These are phyloP conservation scores for Claviceps pazoutovae DNA, from an alignment of 2,329 filamentous ascomycete species.

Conservation along the genomic window DNA sequence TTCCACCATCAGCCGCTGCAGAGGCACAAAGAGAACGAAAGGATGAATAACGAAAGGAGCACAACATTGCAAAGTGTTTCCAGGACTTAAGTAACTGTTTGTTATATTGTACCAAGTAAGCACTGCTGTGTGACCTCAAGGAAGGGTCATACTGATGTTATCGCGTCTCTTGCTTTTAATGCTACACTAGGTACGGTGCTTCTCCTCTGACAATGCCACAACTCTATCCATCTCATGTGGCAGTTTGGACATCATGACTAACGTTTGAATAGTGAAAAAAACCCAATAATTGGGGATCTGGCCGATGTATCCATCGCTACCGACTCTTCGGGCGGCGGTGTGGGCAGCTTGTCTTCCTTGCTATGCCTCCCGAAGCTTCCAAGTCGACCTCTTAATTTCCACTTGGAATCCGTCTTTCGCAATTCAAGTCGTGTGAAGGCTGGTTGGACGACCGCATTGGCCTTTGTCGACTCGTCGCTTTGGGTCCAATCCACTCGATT, in stretches of 20 bases:
- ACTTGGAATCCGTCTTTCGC: slow-evolving; percentile 33
- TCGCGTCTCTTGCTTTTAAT: slow-evolving; percentile 4
- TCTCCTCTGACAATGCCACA: neutral
- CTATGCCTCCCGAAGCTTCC: slow-evolving; percentile 19
- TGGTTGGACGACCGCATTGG: neutral
- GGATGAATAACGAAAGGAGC: neutral
- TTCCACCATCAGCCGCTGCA: neutral
- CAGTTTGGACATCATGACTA: slow-evolving; percentile 10
- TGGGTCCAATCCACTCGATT: slow-evolving; percentile 45
- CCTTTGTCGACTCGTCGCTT: slow-evolving; percentile 30
- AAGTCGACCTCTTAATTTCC: slow-evolving; percentile 31
- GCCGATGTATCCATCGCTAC: slow-evolving; percentile 8
- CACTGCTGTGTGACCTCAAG: neutral
- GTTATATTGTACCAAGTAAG: slow-evolving; percentile 1
- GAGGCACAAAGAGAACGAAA: neutral
- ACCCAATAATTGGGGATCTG: slow-evolving; percentile 23
- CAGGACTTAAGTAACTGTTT: neutral
- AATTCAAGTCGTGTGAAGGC: slow-evolving; percentile 16
- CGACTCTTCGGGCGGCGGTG: slow-evolving; percentile 8
- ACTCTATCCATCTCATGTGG: neutral
- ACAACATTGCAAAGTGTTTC: neutral
- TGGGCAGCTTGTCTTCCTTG: slow-evolving; percentile 13
- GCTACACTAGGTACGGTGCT: slow-evolving; percentile 1
- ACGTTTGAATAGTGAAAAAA: slow-evolving; percentile 32
- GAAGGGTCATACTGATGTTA: neutral